phyloP scores from a whole-genome alignment of 202 grass and related monocot genomes.

The Bolboschoenoplectus hybrid region DNA sequence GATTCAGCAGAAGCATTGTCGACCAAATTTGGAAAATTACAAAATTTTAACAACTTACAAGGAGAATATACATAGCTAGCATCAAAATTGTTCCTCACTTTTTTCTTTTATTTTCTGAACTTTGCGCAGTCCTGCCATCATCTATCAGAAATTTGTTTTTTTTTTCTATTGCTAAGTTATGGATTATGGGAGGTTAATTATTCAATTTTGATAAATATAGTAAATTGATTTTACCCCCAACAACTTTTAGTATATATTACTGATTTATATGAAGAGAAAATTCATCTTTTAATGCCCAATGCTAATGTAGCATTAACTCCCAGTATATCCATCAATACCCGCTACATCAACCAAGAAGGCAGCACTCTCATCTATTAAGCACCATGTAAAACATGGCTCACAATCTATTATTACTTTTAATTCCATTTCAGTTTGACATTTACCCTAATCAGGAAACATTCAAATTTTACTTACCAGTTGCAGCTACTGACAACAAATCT shows the following conservation, averaged over 20 bases:
- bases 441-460: not conserved
- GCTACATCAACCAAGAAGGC: not conserved
- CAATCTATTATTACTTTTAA: not conserved
- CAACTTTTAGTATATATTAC: too few relatives aligned
- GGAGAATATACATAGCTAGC: not conserved
- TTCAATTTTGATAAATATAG: not conserved
- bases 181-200: not conserved
- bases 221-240: not conserved
- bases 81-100: not conserved
- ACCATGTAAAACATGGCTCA: not conserved
- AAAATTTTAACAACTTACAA: not conserved
- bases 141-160: not conserved
- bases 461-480: not conserved
- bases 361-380: not conserved
- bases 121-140: not conserved
- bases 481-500: slow-evolving; percentile 5
- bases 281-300: not conserved
- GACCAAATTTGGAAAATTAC: not conserved
- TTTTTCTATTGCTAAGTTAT: not conserved
- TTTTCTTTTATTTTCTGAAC: not conserved
- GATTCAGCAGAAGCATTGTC: not conserved
- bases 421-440: not conserved
- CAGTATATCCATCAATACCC: not conserved
- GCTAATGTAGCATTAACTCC: not conserved
- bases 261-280: too few relatives aligned